A percentile compares a stretch with the other conserved stretches of the same genome.
Conservation (phyloP, 352 stramenopile species). For the Peronospora tabacina region DNA sequence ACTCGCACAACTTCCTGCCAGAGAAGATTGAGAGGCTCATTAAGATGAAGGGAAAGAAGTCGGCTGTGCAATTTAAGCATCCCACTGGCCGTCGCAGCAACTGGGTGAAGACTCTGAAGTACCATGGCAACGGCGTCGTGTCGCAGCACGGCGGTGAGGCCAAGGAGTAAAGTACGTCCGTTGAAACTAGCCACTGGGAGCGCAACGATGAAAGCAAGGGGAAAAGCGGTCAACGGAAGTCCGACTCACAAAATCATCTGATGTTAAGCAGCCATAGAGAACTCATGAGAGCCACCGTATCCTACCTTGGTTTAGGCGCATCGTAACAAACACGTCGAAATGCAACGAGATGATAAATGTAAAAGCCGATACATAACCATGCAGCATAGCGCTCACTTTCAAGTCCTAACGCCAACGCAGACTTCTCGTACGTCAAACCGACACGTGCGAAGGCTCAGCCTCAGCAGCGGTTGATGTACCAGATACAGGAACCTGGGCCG, state of each 20-base stretch:
- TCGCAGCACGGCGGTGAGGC: constrained; percentile 72
- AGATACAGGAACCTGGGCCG: constrained; percentile 24
- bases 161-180: constrained; percentile 43
- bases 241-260: not conserved
- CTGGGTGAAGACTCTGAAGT: constrained; percentile 86
- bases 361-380: constrained; percentile 32
- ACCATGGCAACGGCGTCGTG: constrained; percentile 74
- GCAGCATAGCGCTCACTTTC: constrained; percentile 24
- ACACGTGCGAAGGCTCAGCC: constrained; percentile 52
- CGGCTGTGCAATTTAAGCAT: constrained; percentile 65
- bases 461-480: constrained; percentile 28
- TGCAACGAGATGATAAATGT: constrained; percentile 11
- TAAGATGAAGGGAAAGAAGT: constrained; percentile 79
- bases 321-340: not conserved
- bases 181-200: constrained; percentile 5
- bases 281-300: constrained; percentile 8
- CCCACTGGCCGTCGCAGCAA: constrained; percentile 69
- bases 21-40: constrained; percentile 62
- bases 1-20: constrained; percentile 84
- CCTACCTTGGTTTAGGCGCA: constrained; percentile 1
- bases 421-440: constrained; percentile 32
- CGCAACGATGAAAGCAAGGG: constrained; percentile 6
- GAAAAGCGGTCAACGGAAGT: not conserved
- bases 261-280: constrained; percentile 15
- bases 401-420: constrained; percentile 10